phyloP scores from a whole-genome alignment of 163 green algal genomes.

The Chlamydomonas reinhardtii region DNA sequence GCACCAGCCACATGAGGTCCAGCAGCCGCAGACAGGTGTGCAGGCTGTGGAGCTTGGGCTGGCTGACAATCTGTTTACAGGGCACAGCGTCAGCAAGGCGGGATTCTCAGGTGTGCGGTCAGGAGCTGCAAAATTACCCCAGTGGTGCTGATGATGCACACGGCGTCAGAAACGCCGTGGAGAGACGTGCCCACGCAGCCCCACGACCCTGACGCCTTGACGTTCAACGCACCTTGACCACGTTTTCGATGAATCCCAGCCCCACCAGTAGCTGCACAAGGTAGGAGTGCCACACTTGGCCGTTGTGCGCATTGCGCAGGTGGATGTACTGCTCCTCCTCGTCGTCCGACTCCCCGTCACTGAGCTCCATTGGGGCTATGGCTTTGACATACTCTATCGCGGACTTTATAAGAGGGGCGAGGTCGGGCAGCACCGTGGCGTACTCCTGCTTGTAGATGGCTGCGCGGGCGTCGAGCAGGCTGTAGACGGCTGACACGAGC shows the following conservation, averaged over 20 bases:
- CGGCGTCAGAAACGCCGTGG: no score
- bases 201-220: no score
- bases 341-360: conserved; percentile 1
- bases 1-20: no score
- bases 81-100: neutral
- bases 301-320: neutral
- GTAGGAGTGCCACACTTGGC: conserved; percentile 45
- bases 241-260: conserved; percentile 16
- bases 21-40: no score
- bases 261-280: conserved; percentile 39
- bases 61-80: no score
- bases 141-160: no score
- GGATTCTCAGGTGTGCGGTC: no score
- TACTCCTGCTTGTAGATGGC: conserved; percentile 20
- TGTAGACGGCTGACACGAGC: conserved; percentile 7
- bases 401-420: conserved; percentile 23
- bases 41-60: no score
- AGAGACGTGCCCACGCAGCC: no score
- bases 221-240: conserved; percentile 34
- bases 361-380: conserved; percentile 3
- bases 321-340: conserved; percentile 4
- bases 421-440: conserved; percentile 23
- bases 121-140: no score
- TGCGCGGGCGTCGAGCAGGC: conserved; percentile 29
- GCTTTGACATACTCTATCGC: neutral